phyloP scores from a whole-genome alignment of 2,329 filamentous ascomycete genomes.

The Aspergillus sp. region DNA sequence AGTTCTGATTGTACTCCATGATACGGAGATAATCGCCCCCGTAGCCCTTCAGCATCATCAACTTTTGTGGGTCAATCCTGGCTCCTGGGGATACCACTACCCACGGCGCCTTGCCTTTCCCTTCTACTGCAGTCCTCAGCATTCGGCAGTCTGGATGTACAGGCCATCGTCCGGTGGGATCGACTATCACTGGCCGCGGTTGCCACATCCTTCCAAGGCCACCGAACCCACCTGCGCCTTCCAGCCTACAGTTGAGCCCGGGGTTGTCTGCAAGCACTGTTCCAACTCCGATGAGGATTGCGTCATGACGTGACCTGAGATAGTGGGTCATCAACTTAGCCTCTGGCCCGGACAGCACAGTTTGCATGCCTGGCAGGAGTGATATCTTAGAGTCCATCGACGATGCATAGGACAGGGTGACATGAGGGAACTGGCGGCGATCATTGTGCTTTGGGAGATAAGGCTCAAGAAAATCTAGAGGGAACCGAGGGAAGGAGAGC shows the following conservation, averaged over 20 bases:
- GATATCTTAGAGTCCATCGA: conserved; percentile 83
- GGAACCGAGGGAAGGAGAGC: conserved; percentile 47
- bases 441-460: conserved; percentile 51
- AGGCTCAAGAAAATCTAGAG: conserved; percentile 50
- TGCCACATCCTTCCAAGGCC: conserved; percentile 59
- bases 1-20: conserved; percentile 40
- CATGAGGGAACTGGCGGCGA: conserved; percentile 49
- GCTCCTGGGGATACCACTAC: conserved; percentile 59
- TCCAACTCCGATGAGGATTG: conserved; percentile 80
- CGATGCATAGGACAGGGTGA: conserved; percentile 86
- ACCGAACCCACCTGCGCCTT: conserved; percentile 59
- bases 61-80: conserved; percentile 50
- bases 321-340: conserved; percentile 94
- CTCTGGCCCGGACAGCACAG: conserved; percentile 75
- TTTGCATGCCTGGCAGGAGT: conserved; percentile 76
- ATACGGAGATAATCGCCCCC: conserved; percentile 50
- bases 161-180: conserved; percentile 75
- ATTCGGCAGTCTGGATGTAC: conserved; percentile 64
- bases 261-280: conserved; percentile 86
- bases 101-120: conserved; percentile 72
- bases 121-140: conserved; percentile 62
- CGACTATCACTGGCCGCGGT: conserved; percentile 79
- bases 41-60: conserved; percentile 48
- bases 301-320: conserved; percentile 77
- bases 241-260: conserved; percentile 76